Conservation (phyloP, 805 yeast genomes). For the Ogataea ganodermae region DNA sequence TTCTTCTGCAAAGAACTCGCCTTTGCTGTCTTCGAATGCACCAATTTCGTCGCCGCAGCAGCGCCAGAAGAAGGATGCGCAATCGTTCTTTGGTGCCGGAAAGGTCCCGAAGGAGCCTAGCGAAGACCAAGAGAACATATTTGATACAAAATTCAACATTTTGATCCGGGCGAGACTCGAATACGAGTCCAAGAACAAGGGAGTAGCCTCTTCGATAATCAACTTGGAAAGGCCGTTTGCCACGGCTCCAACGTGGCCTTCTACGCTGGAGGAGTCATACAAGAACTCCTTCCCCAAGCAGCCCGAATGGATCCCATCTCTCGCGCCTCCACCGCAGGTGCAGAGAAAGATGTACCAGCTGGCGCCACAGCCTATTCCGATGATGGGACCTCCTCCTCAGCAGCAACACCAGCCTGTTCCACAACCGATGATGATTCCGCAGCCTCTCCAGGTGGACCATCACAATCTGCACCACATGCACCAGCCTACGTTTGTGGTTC, state of each 20-base stretch:
- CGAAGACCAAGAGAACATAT: constrained; percentile 30
- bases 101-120: constrained; percentile 33
- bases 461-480: constrained; percentile 19
- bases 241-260: constrained; percentile 79
- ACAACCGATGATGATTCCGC: constrained; percentile 25
- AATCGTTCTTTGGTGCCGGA: constrained; percentile 40
- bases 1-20: constrained; percentile 21
- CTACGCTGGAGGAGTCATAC: constrained; percentile 52
- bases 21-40: constrained; percentile 12
- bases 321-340: constrained; percentile 22
- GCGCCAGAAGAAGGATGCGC: constrained; percentile 27
- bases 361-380: constrained; percentile 26
- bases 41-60: constrained; percentile 16
- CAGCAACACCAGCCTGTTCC: constrained; percentile 20
- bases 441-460: constrained; percentile 24
- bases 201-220: constrained; percentile 27
- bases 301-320: constrained; percentile 32
- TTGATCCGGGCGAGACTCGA: constrained; percentile 48
- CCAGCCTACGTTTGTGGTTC: constrained; percentile 22
- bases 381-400: constrained; percentile 26
- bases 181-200: constrained; percentile 23
- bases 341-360: constrained; percentile 22
- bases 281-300: constrained; percentile 49
- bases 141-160: constrained; percentile 51
- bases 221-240: constrained; percentile 63